These are phyloP conservation scores for Radiomyces spectabilis DNA, from an alignment of 192 early-diverging fungal genomes.

Conservation along the genomic window DNA sequence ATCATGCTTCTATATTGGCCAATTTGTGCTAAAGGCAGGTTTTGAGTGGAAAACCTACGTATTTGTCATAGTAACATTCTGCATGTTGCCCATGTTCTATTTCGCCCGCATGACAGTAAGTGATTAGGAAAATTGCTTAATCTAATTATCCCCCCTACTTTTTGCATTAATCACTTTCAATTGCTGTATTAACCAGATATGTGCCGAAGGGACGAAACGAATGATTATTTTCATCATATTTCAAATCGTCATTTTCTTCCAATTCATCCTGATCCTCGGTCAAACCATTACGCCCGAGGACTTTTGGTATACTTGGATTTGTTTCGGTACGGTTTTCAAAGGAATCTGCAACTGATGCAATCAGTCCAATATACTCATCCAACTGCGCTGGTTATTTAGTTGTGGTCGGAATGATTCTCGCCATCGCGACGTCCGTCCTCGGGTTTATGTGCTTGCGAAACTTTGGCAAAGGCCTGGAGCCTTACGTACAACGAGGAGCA, in stretches of 20 bases:
- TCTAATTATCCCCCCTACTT: not conserved
- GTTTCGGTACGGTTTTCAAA: conserved; percentile 33
- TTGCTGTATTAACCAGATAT: conserved; percentile 7
- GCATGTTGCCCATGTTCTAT: conserved; percentile 25
- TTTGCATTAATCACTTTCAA: not conserved
- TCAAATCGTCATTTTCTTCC: conserved; percentile 25
- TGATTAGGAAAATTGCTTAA: not conserved
- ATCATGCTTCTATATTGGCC: conserved; percentile 24
- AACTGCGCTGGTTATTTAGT: conserved; percentile 5
- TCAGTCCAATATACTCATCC: not conserved
- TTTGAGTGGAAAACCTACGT: conserved; percentile 11
- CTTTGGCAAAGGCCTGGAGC: conserved; percentile 19
- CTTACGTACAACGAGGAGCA: conserved; percentile 19
- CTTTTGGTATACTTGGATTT: conserved; percentile 30
- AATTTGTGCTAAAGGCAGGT: conserved; percentile 11
- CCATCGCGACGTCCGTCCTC: conserved; percentile 6
- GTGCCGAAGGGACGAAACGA: conserved; percentile 5
- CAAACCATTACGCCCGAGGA: conserved; percentile 6
- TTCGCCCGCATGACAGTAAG: conserved; percentile 24
- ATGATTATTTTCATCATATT: conserved; percentile 25
- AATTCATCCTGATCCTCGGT: conserved; percentile 17
- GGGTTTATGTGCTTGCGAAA: conserved; percentile 19
- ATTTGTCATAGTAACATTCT: conserved; percentile 14
- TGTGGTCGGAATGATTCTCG: conserved; percentile 15
- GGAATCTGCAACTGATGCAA: too few relatives aligned